A percentile compares a stretch with the other conserved stretches of the same genome.
Evolutionary conservation across 352 stramenopile genomes (phyloP).

Genomic region (Phytophthora idaei): DNA sequence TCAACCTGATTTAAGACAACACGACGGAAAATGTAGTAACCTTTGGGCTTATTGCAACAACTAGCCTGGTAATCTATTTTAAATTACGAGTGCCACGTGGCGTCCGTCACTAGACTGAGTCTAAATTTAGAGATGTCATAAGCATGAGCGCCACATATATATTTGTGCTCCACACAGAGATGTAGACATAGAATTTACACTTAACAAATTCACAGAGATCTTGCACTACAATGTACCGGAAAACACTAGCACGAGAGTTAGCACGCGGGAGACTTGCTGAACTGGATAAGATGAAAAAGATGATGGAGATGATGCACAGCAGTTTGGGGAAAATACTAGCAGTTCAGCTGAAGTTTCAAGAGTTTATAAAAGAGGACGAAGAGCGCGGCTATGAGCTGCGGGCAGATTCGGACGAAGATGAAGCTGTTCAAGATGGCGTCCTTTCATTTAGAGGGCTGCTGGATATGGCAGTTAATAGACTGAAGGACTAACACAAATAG

Average conservation of each 20-base stretch:
- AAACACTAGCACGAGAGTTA: neutral
- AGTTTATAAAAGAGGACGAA: neutral
- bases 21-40: too few relatives aligned
- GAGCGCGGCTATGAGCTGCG: neutral
- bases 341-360: neutral
- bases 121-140: too few relatives aligned
- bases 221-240: neutral
- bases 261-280: neutral
- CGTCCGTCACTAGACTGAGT: too few relatives aligned
- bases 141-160: too few relatives aligned
- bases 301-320: neutral
- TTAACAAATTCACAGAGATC: neutral
- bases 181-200: neutral
- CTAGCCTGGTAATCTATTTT: too few relatives aligned
- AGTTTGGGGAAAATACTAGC: neutral
- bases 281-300: neutral
- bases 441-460: neutral
- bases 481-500: neutral
- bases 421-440: neutral
- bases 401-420: neutral
- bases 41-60: too few relatives aligned
- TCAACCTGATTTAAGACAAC: too few relatives aligned
- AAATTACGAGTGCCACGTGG: too few relatives aligned
- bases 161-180: too few relatives aligned
- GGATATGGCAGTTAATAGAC: neutral